Evolutionary conservation across 805 yeast species (phyloP).

Genomic region (Cyberlindnera xylosilytica): DNA sequence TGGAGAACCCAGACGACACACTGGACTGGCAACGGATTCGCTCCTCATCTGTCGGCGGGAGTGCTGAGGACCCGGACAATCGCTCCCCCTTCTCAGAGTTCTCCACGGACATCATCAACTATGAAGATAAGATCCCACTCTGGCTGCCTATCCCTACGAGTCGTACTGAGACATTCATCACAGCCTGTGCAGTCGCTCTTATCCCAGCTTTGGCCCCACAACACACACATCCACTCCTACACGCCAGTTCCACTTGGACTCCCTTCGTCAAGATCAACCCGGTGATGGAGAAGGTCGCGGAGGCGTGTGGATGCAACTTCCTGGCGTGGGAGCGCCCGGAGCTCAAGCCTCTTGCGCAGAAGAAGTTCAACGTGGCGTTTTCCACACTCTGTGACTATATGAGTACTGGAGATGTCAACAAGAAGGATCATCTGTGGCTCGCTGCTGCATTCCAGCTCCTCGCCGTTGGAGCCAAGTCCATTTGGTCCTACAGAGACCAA

Average conservation of each 20-base stretch:
- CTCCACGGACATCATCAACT: not conserved
- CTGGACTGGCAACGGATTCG: not conserved
- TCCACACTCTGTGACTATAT: constrained; percentile 12
- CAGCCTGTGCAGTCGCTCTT: constrained; percentile 37
- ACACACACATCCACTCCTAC: constrained; percentile 36
- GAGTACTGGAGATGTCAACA: not conserved
- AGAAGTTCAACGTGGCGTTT: constrained; percentile 27
- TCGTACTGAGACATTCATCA: constrained; percentile 9
- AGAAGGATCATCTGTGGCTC: constrained; percentile 34
- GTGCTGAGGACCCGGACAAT: not conserved
- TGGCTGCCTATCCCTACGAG: constrained; percentile 6
- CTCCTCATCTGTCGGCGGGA: not conserved
- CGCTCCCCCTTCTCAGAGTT: not conserved
- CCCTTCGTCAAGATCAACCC: constrained; percentile 33
- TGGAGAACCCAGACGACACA: not conserved
- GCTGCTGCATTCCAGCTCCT: constrained; percentile 37
- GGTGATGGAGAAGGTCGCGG: constrained; percentile 32
- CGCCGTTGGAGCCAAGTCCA: constrained; percentile 36
- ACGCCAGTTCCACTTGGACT: constrained; percentile 38
- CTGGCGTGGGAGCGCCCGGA: constrained; percentile 31
- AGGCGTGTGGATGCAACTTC: constrained; percentile 41
- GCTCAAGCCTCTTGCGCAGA: constrained; percentile 24
- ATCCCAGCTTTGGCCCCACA: constrained; percentile 41
- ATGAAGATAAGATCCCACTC: not conserved
- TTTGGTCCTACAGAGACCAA: constrained; percentile 21